Evolutionary conservation across 805 yeast species (phyloP).

Genomic region (Suhomyces emberorum): DNA sequence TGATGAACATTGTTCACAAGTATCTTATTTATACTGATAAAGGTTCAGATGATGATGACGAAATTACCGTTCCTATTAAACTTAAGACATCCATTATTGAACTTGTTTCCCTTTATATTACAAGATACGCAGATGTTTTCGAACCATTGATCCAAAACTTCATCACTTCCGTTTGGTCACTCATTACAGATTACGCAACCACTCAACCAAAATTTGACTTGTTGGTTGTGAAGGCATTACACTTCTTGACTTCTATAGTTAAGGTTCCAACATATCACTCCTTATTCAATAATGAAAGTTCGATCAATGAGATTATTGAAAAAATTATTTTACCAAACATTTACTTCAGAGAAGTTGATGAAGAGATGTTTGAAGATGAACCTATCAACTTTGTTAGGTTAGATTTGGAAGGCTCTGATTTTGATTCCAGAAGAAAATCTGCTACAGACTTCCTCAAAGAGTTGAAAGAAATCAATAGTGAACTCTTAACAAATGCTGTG

Average conservation of each 20-base stretch:
- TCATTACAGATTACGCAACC: constrained; percentile 60
- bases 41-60: constrained; percentile 54
- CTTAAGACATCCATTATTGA: constrained; percentile 84
- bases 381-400: constrained; percentile 90
- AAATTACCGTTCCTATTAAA: constrained; percentile 63
- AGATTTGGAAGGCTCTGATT: constrained; percentile 92
- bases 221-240: constrained; percentile 73
- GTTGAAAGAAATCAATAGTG: constrained; percentile 74
- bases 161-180: constrained; percentile 77
- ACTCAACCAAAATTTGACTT: constrained; percentile 78
- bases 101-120: constrained; percentile 77
- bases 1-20: constrained; percentile 80
- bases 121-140: constrained; percentile 89
- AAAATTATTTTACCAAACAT: constrained; percentile 88
- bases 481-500: constrained; percentile 68
- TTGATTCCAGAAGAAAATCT: constrained; percentile 87
- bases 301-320: constrained; percentile 70
- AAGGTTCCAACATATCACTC: constrained; percentile 63
- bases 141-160: constrained; percentile 73
- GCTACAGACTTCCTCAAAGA: constrained; percentile 91
- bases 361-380: constrained; percentile 93
- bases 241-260: constrained; percentile 79
- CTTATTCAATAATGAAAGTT: constrained; percentile 51
- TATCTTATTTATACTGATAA: constrained; percentile 63
- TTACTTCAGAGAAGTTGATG: constrained; percentile 79